These are phyloP conservation scores for Lasiodiplodia sp. DNA, from an alignment of 2,329 filamentous ascomycete species.

Conservation along the genomic window DNA sequence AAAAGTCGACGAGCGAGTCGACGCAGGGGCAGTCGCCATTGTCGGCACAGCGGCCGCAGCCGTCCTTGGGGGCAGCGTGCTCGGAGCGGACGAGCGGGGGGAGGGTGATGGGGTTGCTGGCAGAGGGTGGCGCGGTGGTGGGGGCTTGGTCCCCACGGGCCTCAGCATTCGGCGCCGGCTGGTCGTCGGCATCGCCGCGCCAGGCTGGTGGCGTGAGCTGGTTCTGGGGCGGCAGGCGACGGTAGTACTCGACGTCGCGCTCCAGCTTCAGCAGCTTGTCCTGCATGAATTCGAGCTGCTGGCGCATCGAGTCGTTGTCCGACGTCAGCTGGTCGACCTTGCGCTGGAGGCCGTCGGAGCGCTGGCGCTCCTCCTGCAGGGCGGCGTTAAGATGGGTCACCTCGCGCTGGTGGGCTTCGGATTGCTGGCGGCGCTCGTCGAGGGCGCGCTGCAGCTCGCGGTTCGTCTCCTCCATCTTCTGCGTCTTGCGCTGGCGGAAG, in stretches of 20 bases:
- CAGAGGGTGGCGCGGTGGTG: constrained; percentile 15
- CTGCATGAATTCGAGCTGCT: constrained; percentile 29
- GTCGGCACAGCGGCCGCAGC: constrained; percentile 28
- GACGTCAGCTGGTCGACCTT: constrained; percentile 31
- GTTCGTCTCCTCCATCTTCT: constrained; percentile 75
- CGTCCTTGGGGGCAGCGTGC: constrained; percentile 23
- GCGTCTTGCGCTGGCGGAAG: constrained; percentile 86
- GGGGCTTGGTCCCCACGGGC: constrained; percentile 23
- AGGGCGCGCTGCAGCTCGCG: constrained; percentile 44
- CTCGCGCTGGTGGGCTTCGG: constrained; percentile 32
- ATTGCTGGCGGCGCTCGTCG: constrained; percentile 31
- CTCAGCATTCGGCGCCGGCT: constrained; percentile 17
- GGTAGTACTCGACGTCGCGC: constrained; percentile 25
- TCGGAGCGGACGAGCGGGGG: constrained; percentile 28
- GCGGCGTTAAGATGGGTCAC: constrained; percentile 29
- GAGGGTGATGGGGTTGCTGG: constrained; percentile 23
- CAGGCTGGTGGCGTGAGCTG: constrained; percentile 31
- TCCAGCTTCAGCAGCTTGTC: constrained; percentile 29
- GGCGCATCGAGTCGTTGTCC: constrained; percentile 30
- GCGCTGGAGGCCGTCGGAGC: constrained; percentile 30
- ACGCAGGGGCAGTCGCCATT: constrained; percentile 44
- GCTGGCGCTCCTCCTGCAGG: constrained; percentile 29
- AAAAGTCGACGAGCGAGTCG: constrained; percentile 34
- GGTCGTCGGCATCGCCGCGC: constrained; percentile 27
- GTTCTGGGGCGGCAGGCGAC: constrained; percentile 24